Base-by-base conservation (phyloP, 2,329 filamentous ascomycete genomes). In the Acarospora socialis region DNA sequence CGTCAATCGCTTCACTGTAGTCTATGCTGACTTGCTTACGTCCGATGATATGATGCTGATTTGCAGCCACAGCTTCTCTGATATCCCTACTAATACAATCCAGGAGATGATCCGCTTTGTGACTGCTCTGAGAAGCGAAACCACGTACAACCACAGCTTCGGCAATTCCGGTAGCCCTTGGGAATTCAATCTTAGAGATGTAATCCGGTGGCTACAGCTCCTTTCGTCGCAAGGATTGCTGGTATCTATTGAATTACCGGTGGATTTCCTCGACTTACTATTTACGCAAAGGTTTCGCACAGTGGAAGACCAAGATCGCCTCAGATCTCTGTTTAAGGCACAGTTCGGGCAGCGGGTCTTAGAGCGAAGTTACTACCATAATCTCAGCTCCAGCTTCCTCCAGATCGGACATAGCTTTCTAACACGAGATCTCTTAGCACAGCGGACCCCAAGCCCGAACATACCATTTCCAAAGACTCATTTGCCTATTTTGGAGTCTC, bases 1-100 rank as follows among this genome's bases (percentile, higher is more conserved):
- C 48, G 90, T 98, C 40, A 95, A 98, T 53, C 80, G 92, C 27
- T 98, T 98, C 53, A 90, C 92, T 21, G 87, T 98, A 12, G 92
- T 98, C 0, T 95, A 95, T 56, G 84, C 90, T 36, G 90, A 98
- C 49, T 71, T 84, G 4, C 90, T 98, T 51, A 78, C 70, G 10
- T 66, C 78, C 16, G 69, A 81, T 19, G 90, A 98, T 59, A 58
- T 98, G 37, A 68, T 77, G 37, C 61, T 79, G 28, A 95, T 98
- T 41, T 92, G 84, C 28, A 64, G 68, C 16, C 79, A 78, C 43
- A 73, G 81, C 38, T 94, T 82, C 48, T 76, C 82, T 0, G 51
- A 58, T 1, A 66, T 86, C 14, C 54, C 70, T 1, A 44, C 58
- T 0, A 57, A 68, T 1, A 68, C 73, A 18, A 70, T 86, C 13